Conservation (phyloP, 139 green algal genomes). For the Volvox reticuliferus region DNA sequence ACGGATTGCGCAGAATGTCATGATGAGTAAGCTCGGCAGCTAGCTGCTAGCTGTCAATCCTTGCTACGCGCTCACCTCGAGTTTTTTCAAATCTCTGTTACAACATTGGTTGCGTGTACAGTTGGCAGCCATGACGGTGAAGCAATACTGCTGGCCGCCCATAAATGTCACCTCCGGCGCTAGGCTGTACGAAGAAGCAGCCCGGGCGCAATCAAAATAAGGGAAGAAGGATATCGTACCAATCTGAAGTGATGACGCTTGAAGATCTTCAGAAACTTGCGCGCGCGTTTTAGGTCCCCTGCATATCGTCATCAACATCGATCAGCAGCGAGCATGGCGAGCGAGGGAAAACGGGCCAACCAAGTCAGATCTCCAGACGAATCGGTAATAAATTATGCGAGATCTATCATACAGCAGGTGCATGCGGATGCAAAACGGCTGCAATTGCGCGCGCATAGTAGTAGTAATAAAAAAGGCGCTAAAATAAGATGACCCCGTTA, state of each 20-base stretch:
- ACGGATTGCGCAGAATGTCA: not conserved
- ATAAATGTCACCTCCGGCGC: not conserved
- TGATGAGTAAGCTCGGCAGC: not conserved
- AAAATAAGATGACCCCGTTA: too few relatives aligned
- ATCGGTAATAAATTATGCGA: too few relatives aligned
- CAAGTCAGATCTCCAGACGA: too few relatives aligned
- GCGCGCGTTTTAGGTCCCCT: not conserved
- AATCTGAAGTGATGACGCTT: not conserved
- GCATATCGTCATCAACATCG: not conserved
- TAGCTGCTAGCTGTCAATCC: too few relatives aligned
- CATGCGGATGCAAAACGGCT: too few relatives aligned
- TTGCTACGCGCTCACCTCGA: not conserved
- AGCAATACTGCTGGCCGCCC: not conserved
- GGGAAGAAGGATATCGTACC: not conserved
- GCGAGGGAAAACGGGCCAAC: too few relatives aligned
- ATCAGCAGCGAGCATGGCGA: too few relatives aligned
- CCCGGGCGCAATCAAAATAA: not conserved
- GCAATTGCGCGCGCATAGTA: too few relatives aligned
- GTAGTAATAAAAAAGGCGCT: too few relatives aligned
- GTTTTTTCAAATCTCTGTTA: not conserved
- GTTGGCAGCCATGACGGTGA: not conserved
- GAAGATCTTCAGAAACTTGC: not conserved
- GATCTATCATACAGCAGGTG: too few relatives aligned
- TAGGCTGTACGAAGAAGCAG: not conserved
- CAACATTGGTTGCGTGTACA: not conserved